Evolutionary conservation across 2,329 filamentous ascomycete genomes (phyloP).

Genomic region (Scytalidium sp.): DNA sequence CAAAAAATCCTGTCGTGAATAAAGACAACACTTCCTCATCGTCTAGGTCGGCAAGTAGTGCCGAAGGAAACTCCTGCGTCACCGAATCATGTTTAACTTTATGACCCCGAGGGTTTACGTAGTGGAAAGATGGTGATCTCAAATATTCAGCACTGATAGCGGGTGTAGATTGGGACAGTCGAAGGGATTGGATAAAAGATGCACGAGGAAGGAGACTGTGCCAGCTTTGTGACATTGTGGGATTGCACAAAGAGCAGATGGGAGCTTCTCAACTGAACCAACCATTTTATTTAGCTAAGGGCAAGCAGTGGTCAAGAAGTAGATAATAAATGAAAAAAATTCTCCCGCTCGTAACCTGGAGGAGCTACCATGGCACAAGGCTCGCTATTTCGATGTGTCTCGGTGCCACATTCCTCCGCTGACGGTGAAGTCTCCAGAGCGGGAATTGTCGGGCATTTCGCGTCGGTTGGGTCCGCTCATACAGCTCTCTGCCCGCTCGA

Average conservation of each 20-base stretch:
- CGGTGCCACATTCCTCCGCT: no score
- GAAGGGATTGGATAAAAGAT: background rate
- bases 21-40: constrained; percentile 14
- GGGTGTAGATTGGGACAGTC: background rate
- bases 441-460: no score
- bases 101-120: background rate
- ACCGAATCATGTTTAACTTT: background rate
- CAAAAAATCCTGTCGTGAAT: constrained; percentile 15
- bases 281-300: no score
- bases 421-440: no score
- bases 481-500: no score
- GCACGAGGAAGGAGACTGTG: background rate
- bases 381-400: no score
- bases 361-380: no score
- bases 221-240: background rate
- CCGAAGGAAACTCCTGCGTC: background rate
- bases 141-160: background rate
- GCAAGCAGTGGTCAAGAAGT: no score
- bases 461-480: no score
- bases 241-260: constrained; percentile 3
- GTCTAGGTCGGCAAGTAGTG: background rate
- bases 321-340: no score
- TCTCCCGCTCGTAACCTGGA: no score
- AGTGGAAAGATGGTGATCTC: background rate
- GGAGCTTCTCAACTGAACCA: constrained; percentile 11